Base-by-base conservation (phyloP, 208 protist genomes). In the Wallacemonas sp. region DNA sequence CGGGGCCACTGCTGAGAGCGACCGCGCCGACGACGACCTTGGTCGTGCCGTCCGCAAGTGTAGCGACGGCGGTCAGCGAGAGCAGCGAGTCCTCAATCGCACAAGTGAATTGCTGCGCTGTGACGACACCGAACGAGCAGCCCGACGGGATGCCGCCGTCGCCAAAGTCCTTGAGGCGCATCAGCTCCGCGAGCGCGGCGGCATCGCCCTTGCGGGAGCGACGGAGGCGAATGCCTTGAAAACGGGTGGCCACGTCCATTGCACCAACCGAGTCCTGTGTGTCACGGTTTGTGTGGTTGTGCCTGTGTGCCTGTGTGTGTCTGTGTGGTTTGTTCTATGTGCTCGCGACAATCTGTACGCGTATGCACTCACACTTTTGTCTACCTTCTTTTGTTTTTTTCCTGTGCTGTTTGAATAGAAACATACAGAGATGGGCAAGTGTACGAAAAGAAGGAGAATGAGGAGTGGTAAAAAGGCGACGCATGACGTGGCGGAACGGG, bases 21-120 rank as follows among this genome's bases (percentile, higher is more conserved):
- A 89, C 55, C 50, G 91, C 90, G 18, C 84, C 84, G 4, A 81
- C 52, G 49, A 89, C 67, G 20, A 49, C 49, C 25, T 79, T 45
- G 10, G 67, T 48, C 26, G 55, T 20, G 20, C 61, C 48, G 32
- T 46, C 67, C 28, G 39, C 44, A n/a, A 76, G 61, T 4, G 67
- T 75, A 2, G 78, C 70, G 31, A 88, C 75, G 0, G 89, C 89
- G 0, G 89, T 88, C 25, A 95, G 67, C 57, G 68, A 82, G 4
- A 91, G 61, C 31, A 86, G 74, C 18, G 85, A 80, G 0, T 76
- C 77, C 71, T 95, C 81, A 69, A 95, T 95, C 1, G 87, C 52
- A 8, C 72, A 20, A 7, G 65, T 49, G 36, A 95, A 86, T 16
- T 87, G 74, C 14, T 75, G 42, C 48, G 44, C 63, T 1, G 70